phyloP scores from a whole-genome alignment of 2,329 filamentous ascomycete genomes.

The Atkinsonella hypoxylon region DNA sequence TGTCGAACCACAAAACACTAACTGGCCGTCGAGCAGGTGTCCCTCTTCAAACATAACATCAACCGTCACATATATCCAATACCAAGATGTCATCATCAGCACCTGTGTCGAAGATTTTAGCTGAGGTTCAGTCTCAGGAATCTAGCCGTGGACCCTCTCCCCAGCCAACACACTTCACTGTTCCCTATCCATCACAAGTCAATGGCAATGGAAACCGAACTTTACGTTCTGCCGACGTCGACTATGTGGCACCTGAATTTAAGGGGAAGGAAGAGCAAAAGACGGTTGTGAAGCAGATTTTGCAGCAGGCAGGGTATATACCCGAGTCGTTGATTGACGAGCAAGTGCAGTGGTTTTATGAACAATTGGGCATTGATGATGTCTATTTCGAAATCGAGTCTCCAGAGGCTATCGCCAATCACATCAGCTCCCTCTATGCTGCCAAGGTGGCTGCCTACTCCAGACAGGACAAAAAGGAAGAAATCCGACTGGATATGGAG shows the following conservation, averaged over 20 bases:
- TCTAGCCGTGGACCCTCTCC: slow-evolving; percentile 63
- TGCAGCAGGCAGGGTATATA: slow-evolving; percentile 74
- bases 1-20: neutral
- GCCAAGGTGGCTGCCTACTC: slow-evolving; percentile 92
- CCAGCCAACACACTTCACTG: slow-evolving; percentile 73
- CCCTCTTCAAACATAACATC: neutral
- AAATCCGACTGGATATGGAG: slow-evolving; percentile 94
- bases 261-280: slow-evolving; percentile 89
- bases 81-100: slow-evolving; percentile 18
- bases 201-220: slow-evolving; percentile 56
- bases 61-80: slow-evolving; percentile 1
- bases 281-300: slow-evolving; percentile 69
- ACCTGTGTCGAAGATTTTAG: slow-evolving; percentile 29
- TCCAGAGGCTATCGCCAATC: slow-evolving; percentile 76
- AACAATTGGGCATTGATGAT: slow-evolving; percentile 93
- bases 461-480: slow-evolving; percentile 82
- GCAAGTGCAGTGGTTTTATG: slow-evolving; percentile 95
- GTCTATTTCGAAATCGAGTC: slow-evolving; percentile 93
- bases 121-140: slow-evolving; percentile 28
- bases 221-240: slow-evolving; percentile 78
- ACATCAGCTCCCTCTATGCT: slow-evolving; percentile 92
- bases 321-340: slow-evolving; percentile 70
- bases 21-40: neutral
- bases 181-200: slow-evolving; percentile 43
- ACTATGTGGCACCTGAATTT: slow-evolving; percentile 91